Conservation (phyloP, 805 yeast species). For the Pichia scutulata region DNA sequence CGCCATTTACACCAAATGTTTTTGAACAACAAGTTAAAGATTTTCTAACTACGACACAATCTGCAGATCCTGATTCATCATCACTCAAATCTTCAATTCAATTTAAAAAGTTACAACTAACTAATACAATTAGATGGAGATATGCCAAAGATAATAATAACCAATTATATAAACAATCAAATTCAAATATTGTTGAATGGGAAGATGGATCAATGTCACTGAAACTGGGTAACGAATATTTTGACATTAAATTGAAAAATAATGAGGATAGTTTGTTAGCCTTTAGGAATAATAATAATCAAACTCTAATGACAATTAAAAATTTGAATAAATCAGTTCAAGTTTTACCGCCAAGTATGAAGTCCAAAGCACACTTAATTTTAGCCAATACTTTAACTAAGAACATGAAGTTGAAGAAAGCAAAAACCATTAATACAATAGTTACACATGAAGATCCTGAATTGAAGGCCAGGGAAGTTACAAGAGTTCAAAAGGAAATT, state of each 20-base stretch:
- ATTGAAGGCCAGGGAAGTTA: conserved; percentile 56
- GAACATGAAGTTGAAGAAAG: conserved; percentile 36
- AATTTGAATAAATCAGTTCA: conserved; percentile 57
- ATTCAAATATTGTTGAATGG: conserved; percentile 89
- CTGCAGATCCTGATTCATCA: conserved; percentile 32
- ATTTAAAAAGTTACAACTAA: conserved; percentile 25
- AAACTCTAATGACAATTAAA: conserved; percentile 63
- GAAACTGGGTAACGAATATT: conserved; percentile 80
- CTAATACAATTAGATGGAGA: conserved; percentile 88
- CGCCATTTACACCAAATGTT: conserved; percentile 68
- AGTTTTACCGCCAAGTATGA: conserved; percentile 86
- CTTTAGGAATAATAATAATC: conserved; percentile 61
- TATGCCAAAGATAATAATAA: conserved; percentile 67
- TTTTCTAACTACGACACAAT: conserved; percentile 26
- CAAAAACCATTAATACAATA: conserved; percentile 42
- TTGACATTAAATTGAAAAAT: conserved; percentile 64
- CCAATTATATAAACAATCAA: conserved; percentile 76
- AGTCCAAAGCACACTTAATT: conserved; percentile 71
- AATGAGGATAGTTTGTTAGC: conserved; percentile 66
- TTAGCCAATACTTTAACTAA: conserved; percentile 63
- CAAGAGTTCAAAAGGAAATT: conserved; percentile 56
- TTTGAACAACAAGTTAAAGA: conserved; percentile 45
- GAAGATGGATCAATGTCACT: conserved; percentile 84
- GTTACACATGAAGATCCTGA: conserved; percentile 60
- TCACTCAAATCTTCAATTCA: conserved; percentile 40